Base-by-base conservation (phyloP, 345 rosid species). In the Populus ilicifolia region DNA sequence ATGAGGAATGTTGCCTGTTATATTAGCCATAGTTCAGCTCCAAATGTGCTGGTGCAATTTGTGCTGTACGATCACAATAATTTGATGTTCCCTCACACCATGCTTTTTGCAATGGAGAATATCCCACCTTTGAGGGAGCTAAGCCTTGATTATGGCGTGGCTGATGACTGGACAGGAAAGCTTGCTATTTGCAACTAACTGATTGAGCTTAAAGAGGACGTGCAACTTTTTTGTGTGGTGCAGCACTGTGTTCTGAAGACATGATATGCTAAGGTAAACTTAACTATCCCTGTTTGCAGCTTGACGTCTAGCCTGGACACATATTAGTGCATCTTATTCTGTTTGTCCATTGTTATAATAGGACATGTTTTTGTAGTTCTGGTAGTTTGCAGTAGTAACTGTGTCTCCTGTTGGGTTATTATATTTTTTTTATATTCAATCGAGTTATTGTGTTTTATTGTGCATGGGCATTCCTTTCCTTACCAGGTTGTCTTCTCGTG, bases 1-100 rank as follows among this genome's bases (percentile, higher is more conserved):
- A 87, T 92, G 97, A 88, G 99, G 86, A 96, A 93, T 79, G 95
- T 89, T 77, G 97, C 99, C 63, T 93, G 97, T 74, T 96, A 96
- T 79, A 87, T 96, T 56, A 92, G 99, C 82, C 98, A 96, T 62
- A 91, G 97, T 84, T 74, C 87, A 63, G 83, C 86, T 82, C 96
- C 99, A 12, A 96, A 96, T 82, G 93, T 92, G 73, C 72, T 93
- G 82, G 97, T 93, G 74, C 99, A 96, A 80, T 85, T 80, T 71
- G 95, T 96, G 48, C 81, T 96, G 56, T 85, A 90, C 86, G 97
- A 96, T 83, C 98, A 93, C 83, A 96, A 88, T 75, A 93, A 89
- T 77, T 71, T 93, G 59, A 92, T 90, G 93, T 93, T 92, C 75
- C 99, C 99, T 72, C 97, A 89, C 64, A 86, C 91, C 72, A 96